These are phyloP conservation scores for Vinca minor DNA, from an alignment of 257 asterid species.

Conservation along the genomic window DNA sequence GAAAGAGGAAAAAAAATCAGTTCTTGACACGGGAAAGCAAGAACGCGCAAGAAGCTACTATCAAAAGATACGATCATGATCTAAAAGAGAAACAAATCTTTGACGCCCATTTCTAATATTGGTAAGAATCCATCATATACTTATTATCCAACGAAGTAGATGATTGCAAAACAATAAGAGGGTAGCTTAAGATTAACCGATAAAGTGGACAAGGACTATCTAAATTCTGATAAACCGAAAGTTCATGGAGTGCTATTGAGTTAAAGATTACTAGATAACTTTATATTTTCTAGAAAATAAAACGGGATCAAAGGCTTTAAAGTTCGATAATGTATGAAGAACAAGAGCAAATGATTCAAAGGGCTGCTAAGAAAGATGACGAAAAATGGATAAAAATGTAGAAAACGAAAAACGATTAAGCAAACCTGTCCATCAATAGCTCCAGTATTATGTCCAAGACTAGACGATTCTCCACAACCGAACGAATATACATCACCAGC, in stretches of 20 bases:
- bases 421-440: slow-evolving; percentile 71
- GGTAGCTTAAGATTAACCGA: no score
- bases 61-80: background rate
- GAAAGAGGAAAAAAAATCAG: background rate
- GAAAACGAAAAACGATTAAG: slow-evolving; percentile 6
- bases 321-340: background rate
- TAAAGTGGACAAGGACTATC: no score
- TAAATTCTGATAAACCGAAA: no score
- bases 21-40: background rate
- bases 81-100: background rate
- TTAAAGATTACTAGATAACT: no score
- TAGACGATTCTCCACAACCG: slow-evolving; percentile 94
- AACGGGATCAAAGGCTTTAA: background rate
- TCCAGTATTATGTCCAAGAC: slow-evolving; percentile 77
- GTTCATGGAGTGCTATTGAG: no score
- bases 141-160: no score
- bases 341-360: background rate
- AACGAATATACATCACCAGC: slow-evolving; percentile 84
- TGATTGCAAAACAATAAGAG: no score
- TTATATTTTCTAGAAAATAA: background rate
- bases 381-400: background rate
- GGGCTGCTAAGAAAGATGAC: background rate
- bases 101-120: background rate
- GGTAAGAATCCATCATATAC: no score
- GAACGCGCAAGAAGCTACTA: background rate